These are phyloP conservation scores for Hanseniaspora osmophila DNA, from an alignment of 805 yeast species.

Conservation along the genomic window DNA sequence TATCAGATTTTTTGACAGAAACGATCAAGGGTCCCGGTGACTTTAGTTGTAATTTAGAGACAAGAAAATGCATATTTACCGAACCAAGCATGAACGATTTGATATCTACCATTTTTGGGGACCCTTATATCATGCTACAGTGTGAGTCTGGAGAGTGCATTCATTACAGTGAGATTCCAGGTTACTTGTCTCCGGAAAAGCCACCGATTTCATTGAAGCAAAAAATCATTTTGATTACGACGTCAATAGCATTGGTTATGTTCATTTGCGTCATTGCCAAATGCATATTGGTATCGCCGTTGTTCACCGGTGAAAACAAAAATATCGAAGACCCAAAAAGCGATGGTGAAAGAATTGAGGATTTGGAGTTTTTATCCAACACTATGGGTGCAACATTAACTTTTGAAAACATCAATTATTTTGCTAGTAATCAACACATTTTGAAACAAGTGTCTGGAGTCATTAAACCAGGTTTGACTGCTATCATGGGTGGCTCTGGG, in stretches of 20 bases:
- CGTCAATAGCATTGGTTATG: conserved; percentile 27
- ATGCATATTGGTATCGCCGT: conserved; percentile 45
- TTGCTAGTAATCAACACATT: conserved; percentile 29
- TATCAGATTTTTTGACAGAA: conserved; percentile 80
- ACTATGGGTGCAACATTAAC: conserved; percentile 57
- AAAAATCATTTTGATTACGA: conserved; percentile 31
- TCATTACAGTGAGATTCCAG: conserved; percentile 87
- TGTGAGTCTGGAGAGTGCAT: conserved; percentile 86
- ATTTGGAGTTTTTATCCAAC: conserved; percentile 32
- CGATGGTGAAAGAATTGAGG: conserved; percentile 1
- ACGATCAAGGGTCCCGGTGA: conserved; percentile 90
- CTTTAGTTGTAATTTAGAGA: conserved; percentile 58
- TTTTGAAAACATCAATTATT: conserved; percentile 59
- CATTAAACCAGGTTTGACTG: conserved; percentile 76
- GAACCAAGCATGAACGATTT: conserved; percentile 95
- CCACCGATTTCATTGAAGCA: conserved; percentile 30
- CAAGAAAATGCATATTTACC: conserved; percentile 58
- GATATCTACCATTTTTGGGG: conserved; percentile 88
- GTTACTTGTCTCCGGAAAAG: conserved; percentile 33
- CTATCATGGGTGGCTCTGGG: conserved; percentile 97
- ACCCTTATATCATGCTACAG: conserved; percentile 65
- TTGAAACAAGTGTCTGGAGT: conserved; percentile 56
- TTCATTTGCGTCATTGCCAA: conserved; percentile 23
- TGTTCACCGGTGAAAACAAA: conserved; percentile 29
- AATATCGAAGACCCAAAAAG: conserved; percentile 12